Evolutionary conservation across 495 filamentous ascomycete genomes (phyloP).

Genomic region (Parathielavia hyrcaniae): DNA sequence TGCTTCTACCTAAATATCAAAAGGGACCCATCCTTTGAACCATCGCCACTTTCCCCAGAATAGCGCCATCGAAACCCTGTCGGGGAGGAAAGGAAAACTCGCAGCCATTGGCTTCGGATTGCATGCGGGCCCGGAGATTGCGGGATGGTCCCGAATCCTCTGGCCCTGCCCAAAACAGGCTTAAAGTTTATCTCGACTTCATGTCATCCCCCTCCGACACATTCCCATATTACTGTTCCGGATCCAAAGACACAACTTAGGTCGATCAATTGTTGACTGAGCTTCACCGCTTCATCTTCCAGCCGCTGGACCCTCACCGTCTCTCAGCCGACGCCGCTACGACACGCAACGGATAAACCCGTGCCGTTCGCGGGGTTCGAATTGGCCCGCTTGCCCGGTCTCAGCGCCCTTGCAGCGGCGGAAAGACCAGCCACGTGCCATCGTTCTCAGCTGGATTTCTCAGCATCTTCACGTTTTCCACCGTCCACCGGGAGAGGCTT

Average conservation of each 20-base stretch:
- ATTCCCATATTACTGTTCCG: too few relatives aligned
- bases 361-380: not conserved
- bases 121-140: not conserved
- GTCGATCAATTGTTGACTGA: too few relatives aligned
- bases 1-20: too few relatives aligned
- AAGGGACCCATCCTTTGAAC: not conserved
- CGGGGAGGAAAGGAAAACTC: not conserved
- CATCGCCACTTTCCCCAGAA: not conserved
- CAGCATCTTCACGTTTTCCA: not conserved
- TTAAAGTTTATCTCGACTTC: constrained; percentile 4
- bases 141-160: not conserved
- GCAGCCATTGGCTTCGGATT: not conserved
- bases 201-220: not conserved
- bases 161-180: constrained; percentile 1
- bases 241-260: too few relatives aligned
- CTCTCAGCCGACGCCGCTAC: too few relatives aligned
- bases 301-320: too few relatives aligned
- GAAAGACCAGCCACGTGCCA: not conserved
- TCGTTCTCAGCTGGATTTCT: not conserved
- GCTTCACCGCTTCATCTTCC: too few relatives aligned
- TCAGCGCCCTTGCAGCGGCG: not conserved
- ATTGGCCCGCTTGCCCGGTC: not conserved
- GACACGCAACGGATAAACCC: too few relatives aligned
- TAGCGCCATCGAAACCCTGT: not conserved
- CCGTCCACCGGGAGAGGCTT: not conserved